Conservation (phyloP, 2,329 filamentous ascomycete species). For the Trichoderma pleuroti region DNA sequence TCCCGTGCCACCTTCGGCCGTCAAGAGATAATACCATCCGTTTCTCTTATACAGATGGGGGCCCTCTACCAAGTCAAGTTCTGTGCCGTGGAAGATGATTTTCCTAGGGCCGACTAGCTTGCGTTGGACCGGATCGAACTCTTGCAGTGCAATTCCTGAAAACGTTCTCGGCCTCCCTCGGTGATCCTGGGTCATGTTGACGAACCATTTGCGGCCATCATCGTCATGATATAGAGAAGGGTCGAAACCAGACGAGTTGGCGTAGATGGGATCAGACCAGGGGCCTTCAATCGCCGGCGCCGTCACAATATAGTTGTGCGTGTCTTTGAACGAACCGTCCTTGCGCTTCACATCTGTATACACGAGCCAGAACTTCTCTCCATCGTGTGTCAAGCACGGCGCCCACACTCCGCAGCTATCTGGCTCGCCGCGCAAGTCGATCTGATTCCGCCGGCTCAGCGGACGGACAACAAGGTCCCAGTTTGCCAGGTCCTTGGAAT, state of each 20-base stretch:
- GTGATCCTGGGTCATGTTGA: constrained; percentile 57
- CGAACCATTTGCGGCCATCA: constrained; percentile 53
- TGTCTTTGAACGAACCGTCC: constrained; percentile 62
- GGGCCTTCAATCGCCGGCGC: constrained; percentile 52
- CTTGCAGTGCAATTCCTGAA: constrained; percentile 56
- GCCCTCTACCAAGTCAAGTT: constrained; percentile 52
- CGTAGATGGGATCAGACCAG: constrained; percentile 59
- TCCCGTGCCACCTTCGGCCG: constrained; percentile 58
- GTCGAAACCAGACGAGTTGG: constrained; percentile 61
- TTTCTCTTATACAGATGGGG: constrained; percentile 58
- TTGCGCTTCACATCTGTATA: constrained; percentile 66
- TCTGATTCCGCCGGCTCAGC: constrained; percentile 47
- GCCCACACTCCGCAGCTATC: constrained; percentile 63
- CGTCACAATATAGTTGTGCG: constrained; percentile 61
- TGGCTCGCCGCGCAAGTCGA: constrained; percentile 57
- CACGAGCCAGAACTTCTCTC: constrained; percentile 58
- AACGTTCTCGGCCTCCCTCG: constrained; percentile 48
- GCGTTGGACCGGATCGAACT: constrained; percentile 48
- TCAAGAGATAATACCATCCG: constrained; percentile 58
- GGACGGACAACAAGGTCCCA: constrained; percentile 48
- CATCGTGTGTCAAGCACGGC: constrained; percentile 60
- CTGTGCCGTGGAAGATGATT: constrained; percentile 54
- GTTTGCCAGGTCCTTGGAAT: constrained; percentile 51
- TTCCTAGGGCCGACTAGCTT: constrained; percentile 54
- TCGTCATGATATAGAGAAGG: constrained; percentile 58